These are phyloP conservation scores for Pyricularia sp. DNA, from an alignment of 2,329 filamentous ascomycete genomes.

Conservation along the genomic window DNA sequence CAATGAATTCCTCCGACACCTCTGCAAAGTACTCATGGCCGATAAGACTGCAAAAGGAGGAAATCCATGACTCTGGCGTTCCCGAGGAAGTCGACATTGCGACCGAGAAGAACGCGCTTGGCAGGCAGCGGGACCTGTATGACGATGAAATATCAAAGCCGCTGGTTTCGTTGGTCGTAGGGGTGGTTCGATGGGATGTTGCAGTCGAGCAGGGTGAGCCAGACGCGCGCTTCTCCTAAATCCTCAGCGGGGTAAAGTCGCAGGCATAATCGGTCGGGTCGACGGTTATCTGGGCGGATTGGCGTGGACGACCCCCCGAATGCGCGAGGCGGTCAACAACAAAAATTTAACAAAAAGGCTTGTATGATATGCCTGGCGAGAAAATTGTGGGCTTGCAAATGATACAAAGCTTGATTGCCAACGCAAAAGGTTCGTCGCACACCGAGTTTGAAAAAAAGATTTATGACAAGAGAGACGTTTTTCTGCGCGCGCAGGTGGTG, in stretches of 20 bases:
- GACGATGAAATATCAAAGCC: background rate
- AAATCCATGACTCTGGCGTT: constrained; percentile 86
- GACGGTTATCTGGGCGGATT: background rate
- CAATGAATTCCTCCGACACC: constrained; percentile 97
- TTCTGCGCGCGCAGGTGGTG: background rate
- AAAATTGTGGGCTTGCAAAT: background rate
- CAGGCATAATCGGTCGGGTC: constrained; percentile 5
- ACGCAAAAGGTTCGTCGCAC: background rate
- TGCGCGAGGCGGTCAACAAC: background rate
- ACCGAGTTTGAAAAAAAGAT: background rate
- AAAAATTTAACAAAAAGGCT: background rate
- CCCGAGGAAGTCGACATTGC: constrained; percentile 55
- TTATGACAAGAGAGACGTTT: background rate
- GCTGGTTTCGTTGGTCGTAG: background rate
- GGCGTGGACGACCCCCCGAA: background rate
- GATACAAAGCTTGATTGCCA: background rate
- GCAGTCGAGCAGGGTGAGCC: background rate
- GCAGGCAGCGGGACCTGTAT: background rate
- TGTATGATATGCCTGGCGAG: background rate
- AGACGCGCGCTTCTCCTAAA: constrained; percentile 5
- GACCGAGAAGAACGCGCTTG: constrained; percentile 3
- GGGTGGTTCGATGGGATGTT: background rate
- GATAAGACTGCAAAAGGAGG: constrained; percentile 88
- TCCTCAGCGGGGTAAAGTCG: constrained; percentile 5
- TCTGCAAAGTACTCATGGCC: constrained; percentile 99